These are phyloP conservation scores for Claviceps capensis DNA, from an alignment of 2,329 filamentous ascomycete genomes.

Conservation along the genomic window DNA sequence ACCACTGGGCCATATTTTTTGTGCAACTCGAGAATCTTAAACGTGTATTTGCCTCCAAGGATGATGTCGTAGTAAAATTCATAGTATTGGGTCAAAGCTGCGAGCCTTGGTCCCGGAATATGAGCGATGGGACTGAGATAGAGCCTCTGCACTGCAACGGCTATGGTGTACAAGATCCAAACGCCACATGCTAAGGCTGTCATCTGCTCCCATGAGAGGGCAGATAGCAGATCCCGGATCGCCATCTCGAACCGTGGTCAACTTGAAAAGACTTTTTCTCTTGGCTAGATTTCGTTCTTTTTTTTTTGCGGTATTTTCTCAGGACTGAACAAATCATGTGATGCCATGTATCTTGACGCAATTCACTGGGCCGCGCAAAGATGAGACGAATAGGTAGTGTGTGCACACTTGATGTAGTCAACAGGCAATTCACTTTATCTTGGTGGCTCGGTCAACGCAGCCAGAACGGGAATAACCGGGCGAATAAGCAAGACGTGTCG, in stretches of 20 bases:
- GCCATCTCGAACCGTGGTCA: background rate
- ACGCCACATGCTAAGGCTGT: slow-evolving; percentile 11
- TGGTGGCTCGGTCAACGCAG: background rate
- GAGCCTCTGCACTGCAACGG: slow-evolving; percentile 18
- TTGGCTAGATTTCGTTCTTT: background rate
- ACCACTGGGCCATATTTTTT: slow-evolving; percentile 26
- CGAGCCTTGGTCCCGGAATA: slow-evolving; percentile 25
- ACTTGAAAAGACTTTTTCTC: background rate
- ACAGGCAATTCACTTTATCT: background rate
- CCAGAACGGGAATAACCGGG: background rate
- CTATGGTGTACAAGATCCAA: slow-evolving; percentile 17
- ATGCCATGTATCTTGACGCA: background rate
- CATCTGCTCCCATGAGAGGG: slow-evolving; percentile 14
- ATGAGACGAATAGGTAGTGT: background rate
- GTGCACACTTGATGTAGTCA: background rate
- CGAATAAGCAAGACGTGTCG: background rate
- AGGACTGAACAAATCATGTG: background rate
- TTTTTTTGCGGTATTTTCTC: background rate
- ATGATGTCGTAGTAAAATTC: slow-evolving; percentile 31
- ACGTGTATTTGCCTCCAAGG: slow-evolving; percentile 27
- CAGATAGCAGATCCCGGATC: slow-evolving; percentile 10
- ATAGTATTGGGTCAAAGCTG: slow-evolving; percentile 25
- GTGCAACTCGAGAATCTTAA: slow-evolving; percentile 28
- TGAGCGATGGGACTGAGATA: slow-evolving; percentile 24
- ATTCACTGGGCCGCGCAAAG: background rate